Base-by-base conservation (phyloP, 1,139 yeast genomes). In the Scheffersomyces parashehatae region DNA sequence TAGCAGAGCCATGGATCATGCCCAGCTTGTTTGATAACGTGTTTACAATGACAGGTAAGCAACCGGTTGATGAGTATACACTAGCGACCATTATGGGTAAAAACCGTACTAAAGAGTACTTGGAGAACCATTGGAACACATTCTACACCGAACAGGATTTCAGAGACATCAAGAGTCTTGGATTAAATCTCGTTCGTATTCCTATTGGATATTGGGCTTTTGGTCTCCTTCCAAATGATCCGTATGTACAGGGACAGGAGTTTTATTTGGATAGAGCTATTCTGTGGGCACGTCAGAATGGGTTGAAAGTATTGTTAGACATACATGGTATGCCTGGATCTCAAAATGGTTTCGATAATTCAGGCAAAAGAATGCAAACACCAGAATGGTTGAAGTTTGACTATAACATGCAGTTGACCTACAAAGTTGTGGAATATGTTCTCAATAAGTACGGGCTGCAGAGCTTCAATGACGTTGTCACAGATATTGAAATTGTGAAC, bases 171-270 rank as follows among this genome's bases (percentile, higher is more conserved):
- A 75, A 77, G 29, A 54, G 61, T 8, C 76, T 78, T 54, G 97
- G 97, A 1, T 76, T 91, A 55, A 91, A 91, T 67, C 75, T 85
- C 48, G 97, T 88, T 30, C 80, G 98, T 56, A 85, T 91, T 47
- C 98, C 98, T 26, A 80, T 91, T 48, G 98, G 98, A 6, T 93
- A 91, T 71, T 91, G 99, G 99, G 97, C 98, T 3, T 93, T 87
- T 64, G 67, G 76, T 39, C 67, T 71, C 36, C 68, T 80, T 45
- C 77, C 70, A 15, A 67, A 71, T 47, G 99, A 93, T 62, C 97
- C 98, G 6, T 91, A 88, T 61, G 95, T 88, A 38, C 84, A 81
- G 59, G 97, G 97, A 24, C 97, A 90, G 68, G 81, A 75, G 43
- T 60, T 66, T 13, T 88, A 85, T 62, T 70, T 91, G 48, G 90